Conservation (phyloP, 441 rosid species). For the Eruca vesicaria region DNA sequence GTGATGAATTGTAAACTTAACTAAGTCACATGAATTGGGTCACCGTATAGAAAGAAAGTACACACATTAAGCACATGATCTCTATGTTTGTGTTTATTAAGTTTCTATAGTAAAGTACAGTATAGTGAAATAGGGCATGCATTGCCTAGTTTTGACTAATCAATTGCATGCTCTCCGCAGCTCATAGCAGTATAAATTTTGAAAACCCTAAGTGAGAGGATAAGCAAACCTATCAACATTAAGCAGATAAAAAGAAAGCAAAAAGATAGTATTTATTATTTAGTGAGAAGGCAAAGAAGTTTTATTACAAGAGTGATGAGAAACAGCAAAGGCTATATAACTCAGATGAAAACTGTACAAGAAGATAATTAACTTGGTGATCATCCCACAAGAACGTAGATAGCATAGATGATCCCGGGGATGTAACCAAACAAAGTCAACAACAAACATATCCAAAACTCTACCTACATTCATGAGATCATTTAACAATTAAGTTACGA, state of each 20-base stretch:
- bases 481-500: not conserved
- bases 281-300: not conserved
- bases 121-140: not conserved
- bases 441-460: conserved; percentile 85
- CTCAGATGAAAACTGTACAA: conserved; percentile 28
- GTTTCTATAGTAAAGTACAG: not conserved
- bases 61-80: not conserved
- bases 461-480: conserved; percentile 53
- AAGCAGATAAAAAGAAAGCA: not conserved
- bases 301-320: not conserved
- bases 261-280: not conserved
- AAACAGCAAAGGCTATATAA: not conserved
- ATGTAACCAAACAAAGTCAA: conserved; percentile 79
- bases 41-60: not conserved
- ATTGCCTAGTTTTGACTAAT: not conserved
- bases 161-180: no score
- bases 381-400: conserved; percentile 76
- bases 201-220: not conserved
- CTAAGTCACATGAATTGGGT: not conserved
- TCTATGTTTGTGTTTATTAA: not conserved
- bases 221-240: not conserved
- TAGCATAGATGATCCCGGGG: conserved; percentile 88
- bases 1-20: no score
- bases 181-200: not conserved
- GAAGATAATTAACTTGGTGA: not conserved